Evolutionary conservation across 148 eudicot genomes (phyloP).

Genomic region (Fagopyrum homotropicum): DNA sequence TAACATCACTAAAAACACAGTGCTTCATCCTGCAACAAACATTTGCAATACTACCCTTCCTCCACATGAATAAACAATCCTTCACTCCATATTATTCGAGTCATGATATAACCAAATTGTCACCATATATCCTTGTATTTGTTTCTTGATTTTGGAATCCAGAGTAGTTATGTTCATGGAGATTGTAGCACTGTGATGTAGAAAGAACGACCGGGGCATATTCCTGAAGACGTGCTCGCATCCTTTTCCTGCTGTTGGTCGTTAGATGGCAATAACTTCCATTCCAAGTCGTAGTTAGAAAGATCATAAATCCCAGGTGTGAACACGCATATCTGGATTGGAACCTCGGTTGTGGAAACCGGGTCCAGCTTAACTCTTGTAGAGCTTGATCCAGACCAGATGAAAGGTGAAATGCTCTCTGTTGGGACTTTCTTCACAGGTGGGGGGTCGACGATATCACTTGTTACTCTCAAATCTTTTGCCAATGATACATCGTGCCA

Average conservation of each 20-base stretch:
- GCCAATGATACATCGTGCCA: slow-evolving; percentile 62
- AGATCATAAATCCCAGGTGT: slow-evolving; percentile 80
- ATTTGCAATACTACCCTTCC: too few species aligned
- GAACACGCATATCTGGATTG: slow-evolving; percentile 65
- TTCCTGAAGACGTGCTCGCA: slow-evolving; percentile 43
- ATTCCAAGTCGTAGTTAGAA: slow-evolving; percentile 58
- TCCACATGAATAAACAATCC: too few species aligned
- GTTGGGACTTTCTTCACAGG: slow-evolving; percentile 21
- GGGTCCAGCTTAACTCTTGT: slow-evolving; percentile 50
- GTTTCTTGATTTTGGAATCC: too few species aligned
- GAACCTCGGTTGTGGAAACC: slow-evolving; percentile 48
- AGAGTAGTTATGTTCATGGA: slow-evolving; percentile 22
- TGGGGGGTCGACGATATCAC: slow-evolving; percentile 25
- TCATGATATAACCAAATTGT: too few species aligned
- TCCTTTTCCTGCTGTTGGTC: slow-evolving; percentile 20
- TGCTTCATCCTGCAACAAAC: background rate
- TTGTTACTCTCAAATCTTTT: slow-evolving; percentile 36
- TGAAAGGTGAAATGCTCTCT: slow-evolving; percentile 54
- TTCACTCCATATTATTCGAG: too few species aligned
- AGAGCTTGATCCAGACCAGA: slow-evolving; percentile 82
- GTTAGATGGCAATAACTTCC: slow-evolving; percentile 35
- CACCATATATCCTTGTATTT: too few species aligned
- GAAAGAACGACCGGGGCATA: slow-evolving; percentile 63
- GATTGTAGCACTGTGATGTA: slow-evolving; percentile 60
- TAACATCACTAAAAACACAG: background rate